Evolutionary conservation across 2,329 filamentous ascomycete species (phyloP), one percentile per base, ranked within the genome.

Genomic region (Pseudogymnoascus verrucosus): DNA sequence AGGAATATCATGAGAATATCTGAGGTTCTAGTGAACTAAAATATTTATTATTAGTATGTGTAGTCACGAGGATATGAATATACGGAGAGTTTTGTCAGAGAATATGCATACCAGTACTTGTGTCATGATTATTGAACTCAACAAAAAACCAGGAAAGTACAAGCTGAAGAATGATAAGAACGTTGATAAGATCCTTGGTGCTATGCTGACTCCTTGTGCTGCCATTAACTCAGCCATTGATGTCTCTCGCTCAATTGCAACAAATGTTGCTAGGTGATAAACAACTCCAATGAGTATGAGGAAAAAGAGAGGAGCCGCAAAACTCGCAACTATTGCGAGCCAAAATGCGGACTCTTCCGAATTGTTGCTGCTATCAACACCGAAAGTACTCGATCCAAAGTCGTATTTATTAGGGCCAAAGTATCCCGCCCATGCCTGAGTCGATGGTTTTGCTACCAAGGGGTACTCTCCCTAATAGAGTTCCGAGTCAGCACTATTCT

Each of bases 221-320:
- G 65, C 64, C 69, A 71, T 71, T 1, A 71, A 57, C 31, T 70
- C 69, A 1, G 69, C 63, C 36, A 70, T 68, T 4, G 64, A 65
- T 5, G 66, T 67, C 61, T 71, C 66, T 65, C 69, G 42, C 59
- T 71, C 69, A 0, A 65, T 68, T 1, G 69, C 69, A 14, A 71
- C 69, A 23, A 70, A 68, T 5, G 65, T 67, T 12, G 65, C 66
- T 5, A 71, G 64, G 59, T 71, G 69, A 61, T 70, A 71, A 3
- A 68, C 67, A 11, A 70, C 67, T 10, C 69, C 69, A 21, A 71
- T 69, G 7, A 68, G 62, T 36, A 71, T 69, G n/a, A 71, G 57
- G 34, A 69, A 67, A 64, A 70, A 71, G 3, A 71, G 39, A 1
- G 69, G 69, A 2, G 65, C 68, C 19, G 69, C 64, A 36, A 68